Conservation (phyloP, 495 filamentous ascomycete genomes). For the Penicillium subrubescens region DNA sequence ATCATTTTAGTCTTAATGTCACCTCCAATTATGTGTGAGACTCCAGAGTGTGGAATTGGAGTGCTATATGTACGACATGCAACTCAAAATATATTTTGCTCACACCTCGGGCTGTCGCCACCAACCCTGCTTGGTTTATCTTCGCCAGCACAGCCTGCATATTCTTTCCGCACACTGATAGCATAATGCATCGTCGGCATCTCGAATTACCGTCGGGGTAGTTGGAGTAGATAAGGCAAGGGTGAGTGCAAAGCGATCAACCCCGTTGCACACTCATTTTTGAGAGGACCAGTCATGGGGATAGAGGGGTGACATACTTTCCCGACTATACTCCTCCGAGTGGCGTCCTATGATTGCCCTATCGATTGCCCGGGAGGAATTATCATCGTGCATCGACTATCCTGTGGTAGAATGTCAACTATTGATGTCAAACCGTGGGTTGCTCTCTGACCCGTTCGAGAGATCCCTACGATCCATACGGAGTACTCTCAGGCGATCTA, state of each 20-base stretch:
- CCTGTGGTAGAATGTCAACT: not conserved
- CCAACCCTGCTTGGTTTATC: not conserved
- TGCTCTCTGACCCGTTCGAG: not conserved
- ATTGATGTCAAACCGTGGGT: not conserved
- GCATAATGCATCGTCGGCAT: not conserved
- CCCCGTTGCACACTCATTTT: not conserved
- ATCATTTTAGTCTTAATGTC: not conserved
- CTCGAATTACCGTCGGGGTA: not conserved
- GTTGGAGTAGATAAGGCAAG: not conserved
- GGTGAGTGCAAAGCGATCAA: not conserved
- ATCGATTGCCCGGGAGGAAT: not conserved
- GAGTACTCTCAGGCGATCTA: not conserved
- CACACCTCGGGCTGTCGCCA: not conserved
- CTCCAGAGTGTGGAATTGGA: too few relatives aligned
- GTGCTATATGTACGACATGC: too few relatives aligned
- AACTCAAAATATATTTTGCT: too few relatives aligned
- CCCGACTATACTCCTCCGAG: not conserved
- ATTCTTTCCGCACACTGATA: not conserved
- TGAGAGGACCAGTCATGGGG: not conserved
- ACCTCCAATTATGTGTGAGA: not conserved
- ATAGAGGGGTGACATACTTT: too few relatives aligned
- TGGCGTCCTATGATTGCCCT: not conserved
- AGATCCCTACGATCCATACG: not conserved
- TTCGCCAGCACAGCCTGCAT: not conserved
- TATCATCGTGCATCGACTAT: not conserved